Evolutionary conservation across 2,329 filamentous ascomycete species (phyloP).

Genomic region (Stemphylium beticola): DNA sequence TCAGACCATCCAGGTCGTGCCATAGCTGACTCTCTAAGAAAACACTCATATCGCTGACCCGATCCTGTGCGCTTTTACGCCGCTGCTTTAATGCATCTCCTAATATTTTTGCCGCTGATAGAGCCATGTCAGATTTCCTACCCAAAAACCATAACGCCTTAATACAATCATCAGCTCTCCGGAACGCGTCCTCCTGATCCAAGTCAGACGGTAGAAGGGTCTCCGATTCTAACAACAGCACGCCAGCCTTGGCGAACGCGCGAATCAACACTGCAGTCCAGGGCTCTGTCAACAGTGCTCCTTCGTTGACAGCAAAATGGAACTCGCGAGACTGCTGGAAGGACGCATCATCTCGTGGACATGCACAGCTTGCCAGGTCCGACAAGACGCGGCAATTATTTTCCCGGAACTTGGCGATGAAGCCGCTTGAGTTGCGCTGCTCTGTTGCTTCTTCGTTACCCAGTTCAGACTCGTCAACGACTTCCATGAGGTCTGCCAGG

Average conservation of each 20-base stretch:
- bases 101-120: slow-evolving; percentile 49
- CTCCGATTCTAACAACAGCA: slow-evolving; percentile 49
- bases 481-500: slow-evolving; percentile 61
- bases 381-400: slow-evolving; percentile 56
- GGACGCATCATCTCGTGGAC: slow-evolving; percentile 37
- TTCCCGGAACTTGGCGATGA: slow-evolving; percentile 52
- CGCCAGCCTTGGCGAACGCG: slow-evolving; percentile 58
- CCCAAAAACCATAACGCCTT: slow-evolving; percentile 62
- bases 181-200: slow-evolving; percentile 37
- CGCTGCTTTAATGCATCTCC: slow-evolving; percentile 42
- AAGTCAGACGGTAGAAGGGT: slow-evolving; percentile 14
- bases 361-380: slow-evolving; percentile 57
- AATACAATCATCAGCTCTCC: slow-evolving; percentile 57
- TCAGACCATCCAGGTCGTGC: slow-evolving; percentile 30
- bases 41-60: slow-evolving; percentile 30
- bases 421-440: slow-evolving; percentile 34
- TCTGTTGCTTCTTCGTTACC: slow-evolving; percentile 31
- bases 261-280: slow-evolving; percentile 64
- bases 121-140: slow-evolving; percentile 62
- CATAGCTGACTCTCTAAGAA: slow-evolving; percentile 37
- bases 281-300: slow-evolving; percentile 64
- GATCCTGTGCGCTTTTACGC: slow-evolving; percentile 29
- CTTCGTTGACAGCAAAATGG: slow-evolving; percentile 61
- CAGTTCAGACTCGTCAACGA: slow-evolving; percentile 53
- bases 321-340: slow-evolving; percentile 52